Evolutionary conservation across 2,329 filamentous ascomycete species (phyloP).

Genomic region (Exserohilum rostratum): DNA sequence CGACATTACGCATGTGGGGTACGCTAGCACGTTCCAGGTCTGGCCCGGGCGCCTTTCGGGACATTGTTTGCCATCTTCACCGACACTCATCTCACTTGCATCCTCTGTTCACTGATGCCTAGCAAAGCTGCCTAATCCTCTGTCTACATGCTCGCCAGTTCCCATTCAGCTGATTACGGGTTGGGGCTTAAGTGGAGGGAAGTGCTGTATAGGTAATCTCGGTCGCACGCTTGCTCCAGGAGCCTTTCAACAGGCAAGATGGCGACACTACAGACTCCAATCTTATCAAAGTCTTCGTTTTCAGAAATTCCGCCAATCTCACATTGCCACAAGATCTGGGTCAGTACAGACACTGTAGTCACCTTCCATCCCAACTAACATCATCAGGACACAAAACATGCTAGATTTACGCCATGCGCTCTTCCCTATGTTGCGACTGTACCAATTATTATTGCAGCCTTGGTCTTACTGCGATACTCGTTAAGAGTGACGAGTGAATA

Average conservation of each 20-base stretch:
- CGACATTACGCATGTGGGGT: not conserved
- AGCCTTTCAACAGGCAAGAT: slow-evolving; percentile 18
- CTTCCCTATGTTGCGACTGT: slow-evolving; percentile 48
- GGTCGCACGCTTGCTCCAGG: slow-evolving; percentile 1
- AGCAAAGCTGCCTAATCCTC: not conserved
- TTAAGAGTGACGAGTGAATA: slow-evolving; percentile 40
- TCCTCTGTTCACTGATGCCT: slow-evolving; percentile 15
- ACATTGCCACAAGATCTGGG: slow-evolving; percentile 39
- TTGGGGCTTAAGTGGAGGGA: slow-evolving; percentile 31
- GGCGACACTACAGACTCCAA: slow-evolving; percentile 34
- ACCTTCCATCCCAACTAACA: slow-evolving; percentile 14
- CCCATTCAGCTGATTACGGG: slow-evolving; percentile 17
- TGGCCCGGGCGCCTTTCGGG: not conserved
- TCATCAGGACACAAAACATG: slow-evolving; percentile 42
- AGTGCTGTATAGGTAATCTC: slow-evolving; percentile 21
- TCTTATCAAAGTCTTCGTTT: slow-evolving; percentile 16
- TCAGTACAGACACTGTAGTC: slow-evolving; percentile 6
- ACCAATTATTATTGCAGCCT: slow-evolving; percentile 45
- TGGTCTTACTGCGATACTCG: slow-evolving; percentile 48
- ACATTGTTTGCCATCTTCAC: slow-evolving; percentile 2
- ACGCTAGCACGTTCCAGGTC: slow-evolving; percentile 5
- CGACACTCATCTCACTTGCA: slow-evolving; percentile 5
- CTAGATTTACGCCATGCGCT: slow-evolving; percentile 51
- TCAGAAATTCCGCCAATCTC: slow-evolving; percentile 26
- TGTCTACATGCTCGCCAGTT: slow-evolving; percentile 22